Conservation (phyloP, 2,329 filamentous ascomycete species). For the Emericellopsis cladophorae region DNA sequence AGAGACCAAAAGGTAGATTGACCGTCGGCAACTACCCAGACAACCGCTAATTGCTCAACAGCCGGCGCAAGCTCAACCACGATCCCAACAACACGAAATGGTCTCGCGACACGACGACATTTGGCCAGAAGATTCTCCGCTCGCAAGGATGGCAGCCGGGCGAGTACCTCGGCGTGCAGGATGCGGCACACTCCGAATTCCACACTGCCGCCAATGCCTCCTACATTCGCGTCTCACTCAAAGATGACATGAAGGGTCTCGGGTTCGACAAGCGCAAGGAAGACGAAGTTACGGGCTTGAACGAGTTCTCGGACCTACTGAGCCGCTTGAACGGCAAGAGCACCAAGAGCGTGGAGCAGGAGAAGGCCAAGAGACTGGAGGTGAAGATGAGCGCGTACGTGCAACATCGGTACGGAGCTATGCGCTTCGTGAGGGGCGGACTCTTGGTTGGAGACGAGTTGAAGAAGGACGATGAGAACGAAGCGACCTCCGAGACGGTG, state of each 20-base stretch:
- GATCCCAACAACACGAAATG: slow-evolving; percentile 96
- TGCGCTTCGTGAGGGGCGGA: slow-evolving; percentile 83
- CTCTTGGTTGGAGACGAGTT: slow-evolving; percentile 48
- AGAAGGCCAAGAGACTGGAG: slow-evolving; percentile 55
- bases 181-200: slow-evolving; percentile 61
- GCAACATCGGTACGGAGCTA: slow-evolving; percentile 62
- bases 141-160: slow-evolving; percentile 87
- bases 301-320: slow-evolving; percentile 74
- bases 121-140: slow-evolving; percentile 81
- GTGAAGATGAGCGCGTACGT: slow-evolving; percentile 63
- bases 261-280: slow-evolving; percentile 68
- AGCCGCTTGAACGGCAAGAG: slow-evolving; percentile 83
- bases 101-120: slow-evolving; percentile 69
- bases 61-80: slow-evolving; percentile 57
- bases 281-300: slow-evolving; percentile 72
- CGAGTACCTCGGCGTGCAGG: slow-evolving; percentile 63
- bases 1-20: slow-evolving; percentile 18
- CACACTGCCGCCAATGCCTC: slow-evolving; percentile 73
- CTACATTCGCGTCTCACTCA: slow-evolving; percentile 73
- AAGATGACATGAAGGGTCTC: slow-evolving; percentile 83
- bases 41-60: slow-evolving; percentile 3
- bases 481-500: not conserved
- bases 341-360: slow-evolving; percentile 57
- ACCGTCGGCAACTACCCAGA: not conserved
- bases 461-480: slow-evolving; percentile 18